A percentile compares a stretch with the other conserved stretches of the same genome.
Evolutionary conservation across 2,329 filamentous ascomycete genomes (phyloP).

Genomic region (Colletotrichum zoysiae): DNA sequence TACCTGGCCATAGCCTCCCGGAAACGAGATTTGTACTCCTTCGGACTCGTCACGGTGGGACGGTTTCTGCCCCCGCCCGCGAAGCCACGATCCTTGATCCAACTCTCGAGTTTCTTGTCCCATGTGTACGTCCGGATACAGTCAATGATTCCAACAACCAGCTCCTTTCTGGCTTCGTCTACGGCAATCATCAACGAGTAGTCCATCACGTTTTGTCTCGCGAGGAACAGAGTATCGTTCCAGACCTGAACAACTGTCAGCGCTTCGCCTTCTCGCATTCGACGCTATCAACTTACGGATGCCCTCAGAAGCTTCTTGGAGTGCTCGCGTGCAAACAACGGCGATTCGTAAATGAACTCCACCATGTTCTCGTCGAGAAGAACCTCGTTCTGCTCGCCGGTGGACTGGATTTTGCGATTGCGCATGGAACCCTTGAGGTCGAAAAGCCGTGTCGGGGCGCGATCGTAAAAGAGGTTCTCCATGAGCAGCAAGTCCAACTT

Average conservation of each 20-base stretch:
- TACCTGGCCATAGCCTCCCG: conserved; percentile 95
- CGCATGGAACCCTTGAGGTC: conserved; percentile 99
- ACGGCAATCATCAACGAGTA: conserved; percentile 99
- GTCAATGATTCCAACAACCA: conserved; percentile 98
- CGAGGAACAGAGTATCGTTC: conserved; percentile 97
- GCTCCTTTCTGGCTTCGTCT: conserved; percentile 87
- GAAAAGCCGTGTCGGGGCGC: conserved; percentile 88
- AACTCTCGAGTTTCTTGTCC: conserved; percentile 99
- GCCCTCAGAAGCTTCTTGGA: conserved; percentile 92
- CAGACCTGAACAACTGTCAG: conserved; percentile 66
- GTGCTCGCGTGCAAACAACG: conserved; percentile 94
- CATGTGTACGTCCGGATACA: conserved; percentile 99
- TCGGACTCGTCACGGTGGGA: conserved; percentile 95
- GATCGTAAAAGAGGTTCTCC: conserved; percentile 98
- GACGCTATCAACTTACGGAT: conserved; percentile 62
- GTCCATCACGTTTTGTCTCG: conserved; percentile 98
- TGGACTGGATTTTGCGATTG: conserved; percentile 96
- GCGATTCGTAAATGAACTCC: conserved; percentile 98
- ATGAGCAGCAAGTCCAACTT: conserved; percentile 95
- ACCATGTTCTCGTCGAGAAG: conserved; percentile 98
- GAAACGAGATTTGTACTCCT: conserved; percentile 97
- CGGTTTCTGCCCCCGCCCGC: conserved; percentile 81
- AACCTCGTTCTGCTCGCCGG: conserved; percentile 95
- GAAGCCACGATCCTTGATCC: conserved; percentile 97
- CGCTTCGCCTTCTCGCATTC: neutral